Base-by-base conservation (phyloP, 768 basidiomycete species). In the Boletellus ananiceps region DNA sequence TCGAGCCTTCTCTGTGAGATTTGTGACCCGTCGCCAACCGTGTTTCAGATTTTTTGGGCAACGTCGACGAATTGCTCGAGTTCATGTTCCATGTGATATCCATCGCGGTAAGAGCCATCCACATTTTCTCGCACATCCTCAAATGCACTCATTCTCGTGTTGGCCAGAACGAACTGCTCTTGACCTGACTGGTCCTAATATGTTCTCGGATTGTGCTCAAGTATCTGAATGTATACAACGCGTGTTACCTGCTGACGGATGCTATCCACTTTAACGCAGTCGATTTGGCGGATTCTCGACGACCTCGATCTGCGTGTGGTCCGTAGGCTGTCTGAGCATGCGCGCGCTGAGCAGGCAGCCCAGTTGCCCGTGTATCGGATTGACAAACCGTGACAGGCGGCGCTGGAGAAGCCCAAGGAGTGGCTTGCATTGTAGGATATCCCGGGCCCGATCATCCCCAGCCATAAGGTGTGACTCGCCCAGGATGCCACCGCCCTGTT, bases 51-150 rank as follows among this genome's bases (percentile, higher is more conserved):
- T 86, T 82, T 58, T 69, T 78, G 3, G 59, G 78, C 21, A 79
- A 78, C 2, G 69, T 82, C 5, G 92, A 98, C 48, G 82, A 87
- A 32, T 72, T 91, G 27, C 66, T 98, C 49, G 86, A 92, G 52
- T 90, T 93, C 56, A 79, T 93, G 69, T 92, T 96, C 53, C 81
- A 85, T 18, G 83, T 97, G 14, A 80, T 96, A 67, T 84, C 84
- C 32, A 85, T 82, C 15, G 91, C 93, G 32, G 92, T 93, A 63
- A 64, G 29, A 80, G 72, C 25, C 23, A 2, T 47, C 41, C 3
- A 5, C 7, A 35, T 9, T 0, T 2, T 0, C 3, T 8, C 6
- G 4, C 0, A 18, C 32, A 2, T 19, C 29, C 14, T 21, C 23
- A 27, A 4, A 19, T 14, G 29, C 25, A 5, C 15, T 50, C 3